Evolutionary conservation across 73 alveolate species (phyloP), one percentile per base, ranked within the genome.

Genomic region (Paramecium sexaurelia): DNA sequence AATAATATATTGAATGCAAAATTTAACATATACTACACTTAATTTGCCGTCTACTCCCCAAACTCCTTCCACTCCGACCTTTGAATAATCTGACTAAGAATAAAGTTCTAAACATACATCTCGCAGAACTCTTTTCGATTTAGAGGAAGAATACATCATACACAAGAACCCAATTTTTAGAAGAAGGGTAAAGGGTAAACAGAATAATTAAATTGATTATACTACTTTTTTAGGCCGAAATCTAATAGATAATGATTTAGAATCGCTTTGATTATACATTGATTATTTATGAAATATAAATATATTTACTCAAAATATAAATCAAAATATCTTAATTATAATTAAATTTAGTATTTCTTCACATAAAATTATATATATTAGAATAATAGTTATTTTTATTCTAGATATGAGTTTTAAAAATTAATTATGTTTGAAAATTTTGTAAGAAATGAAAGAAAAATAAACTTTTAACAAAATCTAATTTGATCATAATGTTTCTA

Each of bases 1-100:
- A n/a, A 51, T 51, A 15, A 61, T 22, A 22, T 22, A 26, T 29
- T 8, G 24, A 61, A 61, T 61, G 83, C 26, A 61, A 29, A 61
- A 61, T 61, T 29, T 61, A 61, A 29, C 39, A 61, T 61, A 61
- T 26, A 5, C 7, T 51, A 51, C 67, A 51, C 67, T 61, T 20
- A 61, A 61, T 61, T 29, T 61, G 26, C 83, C 83, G 11, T 29
- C 83, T 13, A 29, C 83, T 10, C 83, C 83, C 20, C 3, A 26
- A 61, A 61, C 83, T 61, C 83, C 83, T 15, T 61, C 83, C 26
- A 61, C 83, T 9, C 83, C 83, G 24, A 61, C 47, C 4, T 61
- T 26, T 13, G 83, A 61, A 3, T 24, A 10, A 22, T 51, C 67
- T 51, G 67, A 51, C 13, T 51, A 51, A 51, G 67, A 51, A 17